Conservation (phyloP, 2,329 filamentous ascomycete genomes). For the Dactylellina cionopaga region DNA sequence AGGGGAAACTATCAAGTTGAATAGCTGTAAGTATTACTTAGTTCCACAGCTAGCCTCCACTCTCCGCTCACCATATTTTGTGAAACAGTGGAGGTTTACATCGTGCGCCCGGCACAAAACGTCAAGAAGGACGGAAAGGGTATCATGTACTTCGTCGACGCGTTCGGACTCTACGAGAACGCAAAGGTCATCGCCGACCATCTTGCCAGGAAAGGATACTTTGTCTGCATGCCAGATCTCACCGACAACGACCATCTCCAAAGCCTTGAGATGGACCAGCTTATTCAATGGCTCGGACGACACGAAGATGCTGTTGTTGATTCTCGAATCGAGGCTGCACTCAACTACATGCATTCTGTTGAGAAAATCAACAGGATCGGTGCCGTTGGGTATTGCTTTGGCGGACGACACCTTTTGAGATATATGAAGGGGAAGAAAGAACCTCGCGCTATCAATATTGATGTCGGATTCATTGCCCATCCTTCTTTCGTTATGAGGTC, state of each 20-base stretch:
- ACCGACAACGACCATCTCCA: constrained; percentile 74
- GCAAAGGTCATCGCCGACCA: constrained; percentile 73
- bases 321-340: constrained; percentile 63
- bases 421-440: constrained; percentile 65
- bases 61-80: not conserved
- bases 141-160: constrained; percentile 65
- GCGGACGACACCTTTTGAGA: constrained; percentile 69
- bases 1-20: constrained; percentile 56
- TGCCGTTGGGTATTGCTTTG: constrained; percentile 73
- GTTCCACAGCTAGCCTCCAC: not conserved
- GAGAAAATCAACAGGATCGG: constrained; percentile 63
- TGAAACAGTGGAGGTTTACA: constrained; percentile 63
- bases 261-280: constrained; percentile 62
- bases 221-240: constrained; percentile 74
- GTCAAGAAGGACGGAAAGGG: constrained; percentile 59
- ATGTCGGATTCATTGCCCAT: constrained; percentile 73
- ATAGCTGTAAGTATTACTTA: constrained; percentile 41
- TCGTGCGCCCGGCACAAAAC: constrained; percentile 64
- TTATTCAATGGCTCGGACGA: constrained; percentile 61
- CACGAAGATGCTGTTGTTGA: constrained; percentile 63
- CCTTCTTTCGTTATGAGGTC: constrained; percentile 70
- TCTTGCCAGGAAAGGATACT: constrained; percentile 77
- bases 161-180: constrained; percentile 69
- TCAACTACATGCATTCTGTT: constrained; percentile 59
- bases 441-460: constrained; percentile 59